Evolutionary conservation across 2,329 filamentous ascomycete genomes (phyloP).

Genomic region (Allantophomopsis cytisporea): DNA sequence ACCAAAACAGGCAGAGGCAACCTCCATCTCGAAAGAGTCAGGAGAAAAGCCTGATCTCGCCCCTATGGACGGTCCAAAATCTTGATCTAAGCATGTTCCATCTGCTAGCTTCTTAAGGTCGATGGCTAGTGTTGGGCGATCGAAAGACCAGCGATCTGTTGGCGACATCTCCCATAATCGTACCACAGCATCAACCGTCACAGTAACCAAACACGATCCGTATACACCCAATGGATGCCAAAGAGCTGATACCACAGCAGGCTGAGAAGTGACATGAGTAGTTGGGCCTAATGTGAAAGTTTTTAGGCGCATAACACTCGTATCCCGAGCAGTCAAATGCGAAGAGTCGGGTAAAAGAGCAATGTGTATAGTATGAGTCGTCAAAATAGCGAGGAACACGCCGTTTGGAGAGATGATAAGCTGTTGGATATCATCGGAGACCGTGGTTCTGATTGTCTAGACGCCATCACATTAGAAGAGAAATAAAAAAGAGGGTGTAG

Average conservation of each 20-base stretch:
- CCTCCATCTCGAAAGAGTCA: constrained; percentile 86
- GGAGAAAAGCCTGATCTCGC: constrained; percentile 76
- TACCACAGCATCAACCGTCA: constrained; percentile 79
- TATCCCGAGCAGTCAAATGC: constrained; percentile 58
- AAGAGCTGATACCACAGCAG: constrained; percentile 65
- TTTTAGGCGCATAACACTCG: constrained; percentile 60
- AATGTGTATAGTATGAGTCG: constrained; percentile 78
- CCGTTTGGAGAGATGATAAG: constrained; percentile 72
- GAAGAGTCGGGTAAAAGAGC: constrained; percentile 71
- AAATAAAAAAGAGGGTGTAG: too few relatives aligned
- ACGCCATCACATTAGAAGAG: constrained; percentile 1
- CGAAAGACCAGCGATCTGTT: constrained; percentile 78
- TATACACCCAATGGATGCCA: constrained; percentile 90
- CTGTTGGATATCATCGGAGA: constrained; percentile 73
- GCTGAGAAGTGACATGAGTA: constrained; percentile 76
- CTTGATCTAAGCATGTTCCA: constrained; percentile 67
- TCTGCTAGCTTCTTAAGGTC: constrained; percentile 84
- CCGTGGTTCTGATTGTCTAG: constrained; percentile 65
- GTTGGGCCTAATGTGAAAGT: constrained; percentile 88
- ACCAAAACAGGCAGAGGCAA: constrained; percentile 75
- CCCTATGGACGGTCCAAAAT: constrained; percentile 64
- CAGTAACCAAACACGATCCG: constrained; percentile 71
- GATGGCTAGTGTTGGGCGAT: constrained; percentile 67
- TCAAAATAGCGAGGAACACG: constrained; percentile 74
- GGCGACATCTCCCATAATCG: constrained; percentile 81